Evolutionary conservation across 2,329 filamentous ascomycete genomes (phyloP).

Genomic region (Trichoderma aggressivum): DNA sequence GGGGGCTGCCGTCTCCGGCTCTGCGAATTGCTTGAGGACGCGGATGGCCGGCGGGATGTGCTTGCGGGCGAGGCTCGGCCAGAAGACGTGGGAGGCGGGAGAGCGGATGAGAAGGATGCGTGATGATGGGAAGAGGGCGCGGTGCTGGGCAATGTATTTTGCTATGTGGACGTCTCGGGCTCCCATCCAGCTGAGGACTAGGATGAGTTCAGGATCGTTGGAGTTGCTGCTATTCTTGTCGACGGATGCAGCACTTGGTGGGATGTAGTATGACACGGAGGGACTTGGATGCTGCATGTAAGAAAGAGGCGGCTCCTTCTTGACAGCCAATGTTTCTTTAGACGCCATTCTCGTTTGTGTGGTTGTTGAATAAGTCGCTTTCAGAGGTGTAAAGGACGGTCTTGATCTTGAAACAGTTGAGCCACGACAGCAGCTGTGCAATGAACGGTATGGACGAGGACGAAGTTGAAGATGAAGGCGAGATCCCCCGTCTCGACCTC

Average conservation of each 20-base stretch:
- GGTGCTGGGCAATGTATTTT: slow-evolving; percentile 49
- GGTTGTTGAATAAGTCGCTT: background rate
- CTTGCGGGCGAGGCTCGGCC: slow-evolving; percentile 29
- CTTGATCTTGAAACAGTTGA: background rate
- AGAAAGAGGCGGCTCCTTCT: slow-evolving; percentile 26
- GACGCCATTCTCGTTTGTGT: slow-evolving; percentile 28
- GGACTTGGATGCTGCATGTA: slow-evolving; percentile 40
- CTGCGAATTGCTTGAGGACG: slow-evolving; percentile 35
- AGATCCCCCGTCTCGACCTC: background rate
- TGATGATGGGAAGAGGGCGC: slow-evolving; percentile 42
- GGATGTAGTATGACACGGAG: slow-evolving; percentile 36
- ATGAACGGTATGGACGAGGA: background rate
- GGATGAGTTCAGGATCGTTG: slow-evolving; percentile 42
- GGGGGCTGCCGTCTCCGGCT: slow-evolving; percentile 18
- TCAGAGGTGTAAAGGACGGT: background rate
- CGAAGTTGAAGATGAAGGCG: background rate
- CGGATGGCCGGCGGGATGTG: slow-evolving; percentile 40
- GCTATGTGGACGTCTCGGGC: slow-evolving; percentile 48
- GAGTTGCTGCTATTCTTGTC: background rate
- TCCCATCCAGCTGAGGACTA: slow-evolving; percentile 51
- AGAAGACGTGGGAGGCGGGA: slow-evolving; percentile 36
- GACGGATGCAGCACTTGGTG: slow-evolving; percentile 15
- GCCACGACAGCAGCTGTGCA: background rate
- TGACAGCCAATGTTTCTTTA: slow-evolving; percentile 16
- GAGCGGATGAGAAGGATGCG: slow-evolving; percentile 47